Base-by-base conservation (phyloP, 495 filamentous ascomycete genomes). In the Aspergillus kassunensis region DNA sequence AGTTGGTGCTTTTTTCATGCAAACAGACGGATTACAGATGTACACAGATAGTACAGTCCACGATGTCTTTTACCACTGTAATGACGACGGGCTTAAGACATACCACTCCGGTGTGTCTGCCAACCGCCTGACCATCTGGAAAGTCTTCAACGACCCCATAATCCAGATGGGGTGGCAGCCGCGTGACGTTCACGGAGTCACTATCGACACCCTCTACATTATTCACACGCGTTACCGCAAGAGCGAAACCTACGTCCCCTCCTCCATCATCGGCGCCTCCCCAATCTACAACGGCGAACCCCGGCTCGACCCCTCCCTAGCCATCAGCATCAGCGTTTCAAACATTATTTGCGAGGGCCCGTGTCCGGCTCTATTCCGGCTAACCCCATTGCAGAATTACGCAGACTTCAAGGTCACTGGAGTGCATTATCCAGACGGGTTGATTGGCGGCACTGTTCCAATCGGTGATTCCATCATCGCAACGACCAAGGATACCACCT, bases 91-190 rank as follows among this genome's bases (percentile, higher is more conserved):
- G 16, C 23, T 66, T 30, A 66, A 64, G 49, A 50, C 43, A 6
- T 66, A 66, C 37, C 43, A 62, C 19, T 49, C 48, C 16, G 49
- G 55, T 18, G 51, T 55, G 3, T 44, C 23, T 18, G 46, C 51
- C 6, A 40, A 18, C 12, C 37, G 45, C 9, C 46, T 54, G 0
- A 42, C 49, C 15, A 49, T 65, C 12, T 63, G 60, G 60, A 63
- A 63, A 31, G 37, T 29, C 9, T n/a, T 40, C 19, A 65, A 47
- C 21, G 57, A 43, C 36, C 53, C 64, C 2, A 58, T 56, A 11
- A 36, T 66, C 19, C 64, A 67, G 55, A 55, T 60, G 41, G 64
- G 64, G 12, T 67, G 64, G 63, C 34, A 49, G n/a, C 31, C 59
- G 6, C 63, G 63, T 34, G 39, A 63, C 42, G 39, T 67, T 3